Percentiles rank a stretch among this genome's conserved stretches.
phyloP scores from a whole-genome alignment of 2,329 filamentous ascomycete species.

The Fragosphaeria purpurea region DNA sequence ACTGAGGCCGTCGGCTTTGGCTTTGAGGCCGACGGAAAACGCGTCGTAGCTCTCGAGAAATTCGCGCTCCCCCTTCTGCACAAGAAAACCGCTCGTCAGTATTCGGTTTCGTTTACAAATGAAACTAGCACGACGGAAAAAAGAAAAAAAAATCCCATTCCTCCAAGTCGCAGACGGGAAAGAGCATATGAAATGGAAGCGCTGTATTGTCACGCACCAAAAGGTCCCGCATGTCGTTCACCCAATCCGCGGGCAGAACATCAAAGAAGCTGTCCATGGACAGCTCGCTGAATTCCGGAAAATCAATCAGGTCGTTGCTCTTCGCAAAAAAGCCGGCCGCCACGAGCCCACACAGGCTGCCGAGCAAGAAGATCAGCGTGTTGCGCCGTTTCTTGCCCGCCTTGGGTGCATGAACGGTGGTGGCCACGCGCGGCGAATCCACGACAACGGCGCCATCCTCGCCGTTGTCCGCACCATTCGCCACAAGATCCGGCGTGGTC shows the following conservation, averaged over 20 bases:
- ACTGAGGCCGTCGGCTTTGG: conserved; percentile 66
- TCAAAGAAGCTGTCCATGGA: conserved; percentile 83
- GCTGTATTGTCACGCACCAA: conserved; percentile 45
- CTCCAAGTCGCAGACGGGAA: no score
- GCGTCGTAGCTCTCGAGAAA: conserved; percentile 79
- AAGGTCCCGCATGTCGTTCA: conserved; percentile 77
- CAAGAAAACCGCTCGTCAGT: conserved; percentile 1
- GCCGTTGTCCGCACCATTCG: no score
- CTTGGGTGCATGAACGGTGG: neutral
- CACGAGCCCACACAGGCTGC: conserved; percentile 83
- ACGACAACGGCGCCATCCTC: no score
- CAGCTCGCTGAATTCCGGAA: conserved; percentile 59
- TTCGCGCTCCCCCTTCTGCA: conserved; percentile 73
- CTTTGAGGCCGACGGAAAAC: conserved; percentile 80
- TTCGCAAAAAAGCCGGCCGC: conserved; percentile 82
- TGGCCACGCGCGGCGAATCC: neutral
- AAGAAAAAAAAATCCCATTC: neutral
- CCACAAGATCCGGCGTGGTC: neutral
- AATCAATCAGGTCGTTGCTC: conserved; percentile 78
- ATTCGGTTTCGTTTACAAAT: no score
- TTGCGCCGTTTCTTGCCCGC: conserved; percentile 57
- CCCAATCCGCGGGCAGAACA: conserved; percentile 73
- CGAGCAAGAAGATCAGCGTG: conserved; percentile 76
- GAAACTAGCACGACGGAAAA: no score
- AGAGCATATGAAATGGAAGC: no score